These are phyloP conservation scores for Aspergillus ochraceoroseus DNA, from an alignment of 2,329 filamentous ascomycete species.

Conservation along the genomic window DNA sequence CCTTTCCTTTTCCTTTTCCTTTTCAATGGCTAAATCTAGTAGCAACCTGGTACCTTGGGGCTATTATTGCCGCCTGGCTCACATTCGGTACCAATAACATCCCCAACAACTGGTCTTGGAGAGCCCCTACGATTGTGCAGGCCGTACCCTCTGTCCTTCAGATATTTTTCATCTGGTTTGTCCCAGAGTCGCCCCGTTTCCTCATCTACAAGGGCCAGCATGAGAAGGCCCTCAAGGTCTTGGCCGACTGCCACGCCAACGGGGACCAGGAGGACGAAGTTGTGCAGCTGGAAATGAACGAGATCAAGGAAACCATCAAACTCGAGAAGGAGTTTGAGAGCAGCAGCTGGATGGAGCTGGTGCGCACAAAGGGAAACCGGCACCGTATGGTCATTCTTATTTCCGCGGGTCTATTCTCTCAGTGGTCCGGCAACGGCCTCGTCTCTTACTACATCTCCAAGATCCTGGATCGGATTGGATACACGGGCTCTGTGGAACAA, in stretches of 20 bases:
- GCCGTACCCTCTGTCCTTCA: background rate
- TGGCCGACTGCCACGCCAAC: no score
- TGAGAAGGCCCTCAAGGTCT: no score
- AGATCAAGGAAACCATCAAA: slow-evolving; percentile 44
- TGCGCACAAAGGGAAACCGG: slow-evolving; percentile 51
- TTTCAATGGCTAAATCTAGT: no score
- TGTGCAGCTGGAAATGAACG: slow-evolving; percentile 23
- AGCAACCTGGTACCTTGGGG: slow-evolving; percentile 1
- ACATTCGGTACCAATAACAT: slow-evolving; percentile 2
- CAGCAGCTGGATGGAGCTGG: slow-evolving; percentile 38
- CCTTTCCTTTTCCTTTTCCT: background rate
- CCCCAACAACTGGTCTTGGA: slow-evolving; percentile 2
- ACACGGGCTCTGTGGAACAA: background rate
- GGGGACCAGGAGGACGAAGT: slow-evolving; percentile 26
- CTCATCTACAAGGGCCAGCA: no score
- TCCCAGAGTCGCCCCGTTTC: slow-evolving; percentile 3
- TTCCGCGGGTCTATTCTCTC: slow-evolving; percentile 52
- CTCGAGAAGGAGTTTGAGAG: slow-evolving; percentile 47
- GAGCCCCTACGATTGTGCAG: slow-evolving; percentile 1
- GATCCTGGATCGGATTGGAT: slow-evolving; percentile 1
- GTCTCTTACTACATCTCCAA: slow-evolving; percentile 1
- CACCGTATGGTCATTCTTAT: slow-evolving; percentile 53
- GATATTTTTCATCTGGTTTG: slow-evolving; percentile 1
- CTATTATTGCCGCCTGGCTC: slow-evolving; percentile 5
- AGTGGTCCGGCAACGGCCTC: slow-evolving; percentile 39